Evolutionary conservation across 305 asterid species (phyloP), one percentile per base, ranked within the genome.

Genomic region (Fraxinus latifolia): DNA sequence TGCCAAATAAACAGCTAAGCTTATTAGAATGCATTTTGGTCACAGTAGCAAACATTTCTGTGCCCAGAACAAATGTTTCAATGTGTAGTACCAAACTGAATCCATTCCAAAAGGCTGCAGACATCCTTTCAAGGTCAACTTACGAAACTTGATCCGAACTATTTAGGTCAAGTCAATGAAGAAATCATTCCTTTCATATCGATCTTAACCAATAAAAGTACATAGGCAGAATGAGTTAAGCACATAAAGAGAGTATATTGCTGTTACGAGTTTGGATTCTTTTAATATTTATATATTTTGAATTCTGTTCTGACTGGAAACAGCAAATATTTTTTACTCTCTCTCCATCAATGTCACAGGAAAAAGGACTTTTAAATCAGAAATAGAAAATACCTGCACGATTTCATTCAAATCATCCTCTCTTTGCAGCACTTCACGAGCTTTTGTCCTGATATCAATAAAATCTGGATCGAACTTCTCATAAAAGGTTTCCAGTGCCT

Each of bases 361-460:
- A 78, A 27, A 79, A 72, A 34, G 75, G 7, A 74, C 68, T 25
- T n/a, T 31, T 31, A 53, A 80, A 78, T 25, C n/a, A 77, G 32
- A 73, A 85, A 82, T 33, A 83, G 62, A 73, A 79, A 80, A 65
- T 88, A 91, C 99, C 94, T 95, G 99, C 82, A 95, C 99, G 79
- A 95, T 95, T 91, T 95, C 99, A 86, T 95, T 95, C 90, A 95
- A 85, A 89, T 95, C 99, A 86, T 95, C 99, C 85, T 93, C 99
- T 88, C 99, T 91, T 85, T 95, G 99, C 83, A 95, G 93, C 86
- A 95, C 99, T 85, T 95, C 99, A 88, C 99, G 99, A 65, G 99
- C 99, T 87, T 90, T 94, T 82, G 99, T 95, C 94, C 98, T 89
- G 86, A 95, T 95, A 84, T 91, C 89, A 80, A 95, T 95, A 85